phyloP scores from a whole-genome alignment of 371 early-diverging fungal genomes.

The Vairimorpha necatrix region DNA sequence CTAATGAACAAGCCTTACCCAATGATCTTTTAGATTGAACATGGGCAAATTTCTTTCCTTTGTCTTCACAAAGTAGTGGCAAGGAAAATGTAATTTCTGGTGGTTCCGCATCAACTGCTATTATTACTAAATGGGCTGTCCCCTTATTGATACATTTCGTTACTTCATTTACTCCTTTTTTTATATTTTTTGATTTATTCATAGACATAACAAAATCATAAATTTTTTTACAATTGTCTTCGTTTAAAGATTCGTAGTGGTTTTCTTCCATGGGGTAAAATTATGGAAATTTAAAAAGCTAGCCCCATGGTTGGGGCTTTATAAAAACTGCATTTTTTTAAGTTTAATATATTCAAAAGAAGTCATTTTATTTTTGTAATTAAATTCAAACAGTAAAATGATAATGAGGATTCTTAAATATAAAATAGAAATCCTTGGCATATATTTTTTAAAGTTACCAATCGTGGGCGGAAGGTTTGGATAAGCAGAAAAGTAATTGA shows the following conservation, averaged over 20 bases:
- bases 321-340: too few relatives aligned
- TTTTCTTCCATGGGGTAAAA: conserved; percentile 1
- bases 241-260: conserved; percentile 65
- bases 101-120: conserved; percentile 94
- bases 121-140: conserved; percentile 91
- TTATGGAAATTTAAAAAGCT: not conserved
- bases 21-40: conserved; percentile 87
- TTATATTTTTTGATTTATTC: conserved; percentile 91
- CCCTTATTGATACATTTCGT: conserved; percentile 98
- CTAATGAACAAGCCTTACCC: conserved; percentile 93
- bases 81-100: conserved; percentile 89
- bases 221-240: conserved; percentile 79
- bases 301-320: too few relatives aligned
- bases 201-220: conserved; percentile 89
- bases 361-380: too few relatives aligned
- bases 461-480: too few relatives aligned
- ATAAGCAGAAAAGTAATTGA: too few relatives aligned
- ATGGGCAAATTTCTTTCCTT: conserved; percentile 94
- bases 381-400: too few relatives aligned
- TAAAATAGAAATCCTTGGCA: too few relatives aligned
- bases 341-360: too few relatives aligned
- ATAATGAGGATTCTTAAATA: too few relatives aligned
- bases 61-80: conserved; percentile 94
- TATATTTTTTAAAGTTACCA: too few relatives aligned
- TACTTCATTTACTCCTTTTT: conserved; percentile 98